Percentiles rank a stretch among this genome's conserved stretches.
Evolutionary conservation across 2,329 filamentous ascomycete species (phyloP).

Genomic region (Pseudogymnoascus sp.): DNA sequence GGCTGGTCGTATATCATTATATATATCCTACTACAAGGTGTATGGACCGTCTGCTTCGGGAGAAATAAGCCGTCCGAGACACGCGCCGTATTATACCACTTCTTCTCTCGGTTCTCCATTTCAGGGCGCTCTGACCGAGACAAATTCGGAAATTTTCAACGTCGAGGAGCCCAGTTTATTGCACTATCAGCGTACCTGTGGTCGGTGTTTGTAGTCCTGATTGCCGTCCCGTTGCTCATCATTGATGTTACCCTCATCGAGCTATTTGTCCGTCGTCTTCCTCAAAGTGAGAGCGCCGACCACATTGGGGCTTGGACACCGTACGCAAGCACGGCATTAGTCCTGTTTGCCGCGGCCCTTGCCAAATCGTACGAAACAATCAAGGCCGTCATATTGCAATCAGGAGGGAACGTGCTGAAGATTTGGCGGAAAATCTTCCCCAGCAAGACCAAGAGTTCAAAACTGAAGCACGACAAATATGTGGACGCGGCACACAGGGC

Average conservation of each 20-base stretch:
- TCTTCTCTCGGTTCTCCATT: not conserved
- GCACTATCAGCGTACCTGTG: not conserved
- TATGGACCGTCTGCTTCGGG: not conserved
- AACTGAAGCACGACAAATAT: not conserved
- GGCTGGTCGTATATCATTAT: not conserved
- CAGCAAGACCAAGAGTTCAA: not conserved
- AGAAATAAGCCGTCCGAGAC: not conserved
- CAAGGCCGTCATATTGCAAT: not conserved
- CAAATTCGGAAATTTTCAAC: not conserved
- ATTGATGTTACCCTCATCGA: not conserved
- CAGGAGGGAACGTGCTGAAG: not conserved
- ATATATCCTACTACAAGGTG: not conserved
- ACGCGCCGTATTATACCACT: not conserved
- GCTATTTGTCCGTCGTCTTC: not conserved
- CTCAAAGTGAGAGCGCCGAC: not conserved
- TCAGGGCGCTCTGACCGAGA: not conserved
- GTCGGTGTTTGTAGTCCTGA: not conserved
- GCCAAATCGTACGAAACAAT: not conserved
- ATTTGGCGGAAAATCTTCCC: not conserved
- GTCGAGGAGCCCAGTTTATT: not conserved
- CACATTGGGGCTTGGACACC: not conserved
- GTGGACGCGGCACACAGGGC: not conserved
- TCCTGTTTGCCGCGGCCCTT: not conserved
- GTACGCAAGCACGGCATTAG: not conserved
- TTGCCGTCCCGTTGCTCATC: not conserved